Base-by-base conservation (phyloP, 2,329 filamentous ascomycete species). In the Bipolaris zeicola region DNA sequence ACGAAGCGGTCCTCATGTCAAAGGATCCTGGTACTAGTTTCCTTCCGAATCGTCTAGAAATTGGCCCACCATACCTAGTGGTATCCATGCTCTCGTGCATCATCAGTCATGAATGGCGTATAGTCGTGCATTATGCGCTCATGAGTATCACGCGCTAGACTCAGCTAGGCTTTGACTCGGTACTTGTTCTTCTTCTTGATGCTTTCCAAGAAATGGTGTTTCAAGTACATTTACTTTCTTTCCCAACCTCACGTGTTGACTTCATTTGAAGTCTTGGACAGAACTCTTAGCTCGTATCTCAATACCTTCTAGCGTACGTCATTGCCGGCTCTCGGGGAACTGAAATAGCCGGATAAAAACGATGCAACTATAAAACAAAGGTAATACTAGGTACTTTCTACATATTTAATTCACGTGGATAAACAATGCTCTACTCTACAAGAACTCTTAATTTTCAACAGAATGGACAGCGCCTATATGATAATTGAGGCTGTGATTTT, bases 1-100 rank as follows among this genome's bases (percentile, higher is more conserved):
- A 16, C 26, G 14, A 52, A 41, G 34, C 41, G 24, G 33, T 13
- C 36, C 48, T 33, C 51, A 54, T 4, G 54, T 58, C 20, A 45
- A 20, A 22, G 64, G 43, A 24, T 55, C 51, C 20, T 75, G 72
- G 64, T 86, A 86, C 84, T 83, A 86, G 60, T 81, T 78, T 14
- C 70, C 75, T n/a, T 57, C 57, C 6, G 82, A 71, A 54, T 87
- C 83, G 0, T 80, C 80, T 14, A 87, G 76, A 55, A 85, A 87
- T 57, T 86, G 82, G 0, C 83, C 85, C 4, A 86, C 80, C 1
- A 84, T 84, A 84, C 82, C 41, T 80, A 79, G 36, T 42, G 36
- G n/a, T 36, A 52, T 8, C 48, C 53, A 22, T 45, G 28, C 11
- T 41, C 42, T 22, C 48, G 24, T 6, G 52, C 52, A 16, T 46